Base-by-base conservation (phyloP, 805 yeast species). In the Cyberlindnera suaveolens region DNA sequence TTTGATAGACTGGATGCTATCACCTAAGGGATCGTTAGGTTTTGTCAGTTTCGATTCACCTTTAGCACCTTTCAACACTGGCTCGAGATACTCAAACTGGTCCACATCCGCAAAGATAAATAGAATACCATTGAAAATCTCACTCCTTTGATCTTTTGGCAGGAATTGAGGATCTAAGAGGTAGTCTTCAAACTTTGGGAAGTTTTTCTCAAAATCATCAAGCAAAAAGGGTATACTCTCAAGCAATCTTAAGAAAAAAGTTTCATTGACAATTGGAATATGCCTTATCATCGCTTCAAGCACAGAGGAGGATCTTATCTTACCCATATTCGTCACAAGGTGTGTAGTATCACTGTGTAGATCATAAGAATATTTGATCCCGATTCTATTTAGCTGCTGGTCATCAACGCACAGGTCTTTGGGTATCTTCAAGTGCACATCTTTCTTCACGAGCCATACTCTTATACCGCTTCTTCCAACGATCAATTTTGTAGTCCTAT, bases 201-300 rank as follows among this genome's bases (percentile, higher is more conserved):
- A 36, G 19, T 41, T 43, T 3, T 13, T 35, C 13, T 53, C 52
- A 45, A 54, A 61, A 33, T 58, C 46, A 3, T 33, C 17, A 23
- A 49, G 44, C 35, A 51, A 31, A 14, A 19, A 34, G 5, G 48
- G 48, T 6, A 48, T 54, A 3, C 45, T 37, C 1, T 31, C 43
- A 1, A 39, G 31, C 1, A 66, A 33, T 0, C 54, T 54, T 3
- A 53, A 43, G 1, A 53, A 42, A 41, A 47, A 66, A 2, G 48
- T 57, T 7, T 42, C 39, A 11, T 46, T 49, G 3, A 61, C 60
- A 2, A 69, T 48, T 1, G 69, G 67, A 0, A 66, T 49, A 9
- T 49, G 53, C 7, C 45, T 40, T 15, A 61, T 50, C 42, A 68
- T 42, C 0, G 72, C 71, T 15, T 55, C 61, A 26, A 64, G 44